phyloP scores from a whole-genome alignment of 1,139 yeast genomes.

The Blastobotrys arbuscula region DNA sequence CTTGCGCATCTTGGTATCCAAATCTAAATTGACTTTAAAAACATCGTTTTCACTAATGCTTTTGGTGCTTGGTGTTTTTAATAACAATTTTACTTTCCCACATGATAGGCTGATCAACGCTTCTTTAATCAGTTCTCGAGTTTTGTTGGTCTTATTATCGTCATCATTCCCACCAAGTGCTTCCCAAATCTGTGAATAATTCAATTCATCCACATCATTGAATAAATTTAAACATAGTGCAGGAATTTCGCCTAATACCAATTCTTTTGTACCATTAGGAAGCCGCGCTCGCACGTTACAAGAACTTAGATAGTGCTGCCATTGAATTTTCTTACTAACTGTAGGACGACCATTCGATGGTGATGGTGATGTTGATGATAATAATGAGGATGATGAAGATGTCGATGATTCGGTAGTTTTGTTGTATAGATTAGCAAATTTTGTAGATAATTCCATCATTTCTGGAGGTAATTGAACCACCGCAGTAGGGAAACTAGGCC shows the following conservation, averaged over 20 bases:
- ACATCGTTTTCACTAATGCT: conserved; percentile 24
- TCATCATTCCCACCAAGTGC: conserved; percentile 13
- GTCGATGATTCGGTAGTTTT: conserved; percentile 13
- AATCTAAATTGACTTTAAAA: conserved; percentile 31
- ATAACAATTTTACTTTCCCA: conserved; percentile 27
- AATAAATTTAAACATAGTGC: conserved; percentile 31
- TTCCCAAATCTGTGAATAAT: conserved; percentile 23
- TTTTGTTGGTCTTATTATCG: conserved; percentile 15
- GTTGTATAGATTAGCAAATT: no score
- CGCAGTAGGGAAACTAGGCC: conserved; percentile 34
- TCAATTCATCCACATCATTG: conserved; percentile 21
- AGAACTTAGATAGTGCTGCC: conserved; percentile 32
- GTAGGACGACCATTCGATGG: no score
- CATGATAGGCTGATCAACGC: conserved; percentile 30
- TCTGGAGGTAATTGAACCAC: conserved; percentile 27
- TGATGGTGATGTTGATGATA: no score
- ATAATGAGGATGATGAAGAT: no score
- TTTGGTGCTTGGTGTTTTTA: conserved; percentile 26
- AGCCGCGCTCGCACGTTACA: conserved; percentile 32
- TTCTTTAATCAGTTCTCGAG: conserved; percentile 22
- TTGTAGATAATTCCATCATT: conserved; percentile 22
- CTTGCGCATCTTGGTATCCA: conserved; percentile 27
- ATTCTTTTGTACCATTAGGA: conserved; percentile 31
- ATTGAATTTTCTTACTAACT: conserved; percentile 26
- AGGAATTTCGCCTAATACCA: conserved; percentile 30